Base-by-base conservation (phyloP, 371 early-diverging fungal species). In the Haplosporangium sp. region DNA sequence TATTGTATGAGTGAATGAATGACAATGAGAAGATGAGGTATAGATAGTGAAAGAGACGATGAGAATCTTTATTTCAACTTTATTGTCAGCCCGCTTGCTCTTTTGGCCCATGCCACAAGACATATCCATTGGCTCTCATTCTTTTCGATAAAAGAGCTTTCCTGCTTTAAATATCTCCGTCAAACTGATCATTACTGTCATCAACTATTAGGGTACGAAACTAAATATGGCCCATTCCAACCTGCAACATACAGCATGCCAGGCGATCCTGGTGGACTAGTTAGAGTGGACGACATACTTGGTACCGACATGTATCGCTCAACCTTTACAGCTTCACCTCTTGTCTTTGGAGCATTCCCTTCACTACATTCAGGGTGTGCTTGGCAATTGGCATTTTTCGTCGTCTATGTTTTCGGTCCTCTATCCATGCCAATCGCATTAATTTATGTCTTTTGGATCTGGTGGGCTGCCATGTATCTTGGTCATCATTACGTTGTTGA, bases 311-410 rank as follows among this genome's bases (percentile, higher is more conserved):
- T 92, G 58, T 94, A 92, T 85, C 86, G 85, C 11, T 84, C 85
- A 15, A 87, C 91, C 6, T 94, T 94, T 84, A 88, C 89, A 4
- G 86, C 83, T 19, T 92, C 92, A 1, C 93, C 94, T 17, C 59
- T 91, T 44, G 93, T 93, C 58, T 94, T 92, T 84, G 94, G 94
- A 2, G 93, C 94, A 2, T 90, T 92, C 72, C 94, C 94, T 17
- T 92, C 92, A 19, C 86, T 94, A 20, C 94, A 94, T 72, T 89
- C 92, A 9, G 94, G 87, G 15, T 90, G 88, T 79, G 93, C 94
- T 0, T 88, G 88, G 2, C 76, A 89, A 19, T 84, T 89, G 48
- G 88, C 89, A 73, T 72, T 91, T 58, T 93, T 92, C 77, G 52
- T 89, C 27, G 76, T 77, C 37, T 87, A 85, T 44, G 75, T 75